These are phyloP conservation scores for Saccharomycopsis fibuligera DNA, from an alignment of 805 yeast species.

Conservation along the genomic window DNA sequence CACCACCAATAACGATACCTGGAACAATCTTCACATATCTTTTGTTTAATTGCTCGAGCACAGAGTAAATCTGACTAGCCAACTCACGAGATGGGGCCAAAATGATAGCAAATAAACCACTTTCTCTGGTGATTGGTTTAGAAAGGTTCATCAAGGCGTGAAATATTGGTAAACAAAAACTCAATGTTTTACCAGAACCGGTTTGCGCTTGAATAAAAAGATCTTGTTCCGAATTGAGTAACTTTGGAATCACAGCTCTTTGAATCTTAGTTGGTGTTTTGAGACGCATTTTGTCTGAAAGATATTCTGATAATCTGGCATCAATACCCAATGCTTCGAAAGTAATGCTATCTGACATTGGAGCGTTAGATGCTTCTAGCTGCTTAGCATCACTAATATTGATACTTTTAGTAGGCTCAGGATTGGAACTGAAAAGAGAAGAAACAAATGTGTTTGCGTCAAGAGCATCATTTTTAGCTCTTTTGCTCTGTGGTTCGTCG, in stretches of 20 bases:
- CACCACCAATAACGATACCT: constrained; percentile 96
- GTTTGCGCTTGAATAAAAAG: constrained; percentile 93
- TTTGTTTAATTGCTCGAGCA: constrained; percentile 62
- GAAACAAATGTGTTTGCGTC: constrained; percentile 63
- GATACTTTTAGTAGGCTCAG: constrained; percentile 35
- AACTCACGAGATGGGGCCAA: constrained; percentile 93
- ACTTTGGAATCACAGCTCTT: constrained; percentile 65
- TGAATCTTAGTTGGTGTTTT: constrained; percentile 79
- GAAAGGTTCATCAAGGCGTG: constrained; percentile 58
- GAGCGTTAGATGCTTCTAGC: constrained; percentile 76
- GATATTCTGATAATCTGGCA: constrained; percentile 43
- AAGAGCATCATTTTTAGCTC: constrained; percentile 37
- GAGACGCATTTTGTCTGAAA: constrained; percentile 46
- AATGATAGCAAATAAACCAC: constrained; percentile 85
- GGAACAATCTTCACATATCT: constrained; percentile 89
- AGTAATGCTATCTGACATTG: constrained; percentile 55
- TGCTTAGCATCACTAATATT: constrained; percentile 14
- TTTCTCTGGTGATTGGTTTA: constrained; percentile 43
- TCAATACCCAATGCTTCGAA: constrained; percentile 70
- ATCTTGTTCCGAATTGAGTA: constrained; percentile 46
- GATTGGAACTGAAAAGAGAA: constrained; percentile 72
- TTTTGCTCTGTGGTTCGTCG: constrained; percentile 36
- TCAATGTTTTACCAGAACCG: constrained; percentile 94
- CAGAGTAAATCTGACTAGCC: constrained; percentile 83
- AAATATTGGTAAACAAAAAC: constrained; percentile 80